These are phyloP conservation scores for Periconia digitata DNA, from an alignment of 2,329 filamentous ascomycete species.

Conservation along the genomic window DNA sequence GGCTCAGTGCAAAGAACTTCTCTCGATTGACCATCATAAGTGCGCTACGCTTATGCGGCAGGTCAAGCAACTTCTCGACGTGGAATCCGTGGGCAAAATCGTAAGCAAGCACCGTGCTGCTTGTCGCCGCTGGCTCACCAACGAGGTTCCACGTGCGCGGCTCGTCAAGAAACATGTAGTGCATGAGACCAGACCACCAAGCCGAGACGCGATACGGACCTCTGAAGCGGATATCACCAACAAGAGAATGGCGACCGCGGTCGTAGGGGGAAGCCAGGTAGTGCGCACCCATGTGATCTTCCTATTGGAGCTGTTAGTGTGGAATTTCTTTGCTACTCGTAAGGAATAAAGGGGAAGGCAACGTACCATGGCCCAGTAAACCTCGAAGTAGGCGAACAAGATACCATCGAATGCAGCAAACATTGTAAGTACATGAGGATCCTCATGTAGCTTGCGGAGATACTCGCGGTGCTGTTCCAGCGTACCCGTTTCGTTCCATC, in stretches of 20 bases:
- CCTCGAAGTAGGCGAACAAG: constrained; percentile 76
- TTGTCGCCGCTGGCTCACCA: constrained; percentile 73
- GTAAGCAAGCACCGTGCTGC: constrained; percentile 70
- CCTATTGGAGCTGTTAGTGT: constrained; percentile 41
- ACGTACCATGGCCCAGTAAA: constrained; percentile 72
- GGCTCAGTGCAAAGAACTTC: constrained; percentile 70
- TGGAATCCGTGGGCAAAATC: constrained; percentile 74
- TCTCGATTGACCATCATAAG: constrained; percentile 66
- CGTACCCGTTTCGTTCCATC: constrained; percentile 79
- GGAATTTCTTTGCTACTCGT: constrained; percentile 1
- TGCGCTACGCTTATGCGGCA: constrained; percentile 71
- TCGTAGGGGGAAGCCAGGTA: constrained; percentile 59
- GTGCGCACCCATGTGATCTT: constrained; percentile 63
- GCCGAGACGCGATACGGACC: constrained; percentile 59
- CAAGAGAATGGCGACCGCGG: constrained; percentile 62
- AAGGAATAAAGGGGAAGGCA: not conserved
- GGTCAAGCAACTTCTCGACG: constrained; percentile 70
- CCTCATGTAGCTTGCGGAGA: constrained; percentile 66
- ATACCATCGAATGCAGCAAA: constrained; percentile 71
- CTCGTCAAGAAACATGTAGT: constrained; percentile 63
- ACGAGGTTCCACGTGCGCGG: constrained; percentile 57
- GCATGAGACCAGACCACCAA: constrained; percentile 61
- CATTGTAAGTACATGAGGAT: constrained; percentile 71
- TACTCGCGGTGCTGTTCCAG: constrained; percentile 75
- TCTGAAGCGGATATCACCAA: constrained; percentile 58